A percentile compares a stretch with the other conserved stretches of the same genome.
Conservation (phyloP, 371 early-diverging fungal genomes). For the Rhizopus delemar region DNA sequence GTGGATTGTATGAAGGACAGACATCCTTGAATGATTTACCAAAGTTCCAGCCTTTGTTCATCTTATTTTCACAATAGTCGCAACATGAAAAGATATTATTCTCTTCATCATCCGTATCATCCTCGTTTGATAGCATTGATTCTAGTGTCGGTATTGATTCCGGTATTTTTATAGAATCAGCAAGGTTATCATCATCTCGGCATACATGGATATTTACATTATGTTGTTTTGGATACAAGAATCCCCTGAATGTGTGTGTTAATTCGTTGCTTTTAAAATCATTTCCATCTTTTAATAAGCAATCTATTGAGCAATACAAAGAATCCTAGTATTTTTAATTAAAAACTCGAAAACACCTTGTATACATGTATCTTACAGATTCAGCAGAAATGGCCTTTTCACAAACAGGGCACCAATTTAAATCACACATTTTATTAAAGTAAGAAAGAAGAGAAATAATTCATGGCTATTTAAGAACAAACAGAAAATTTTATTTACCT, state of each 20-base stretch:
- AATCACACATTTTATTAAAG: slow-evolving; percentile 30
- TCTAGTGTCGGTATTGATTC: not conserved
- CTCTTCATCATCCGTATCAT: not conserved
- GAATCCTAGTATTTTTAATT: slow-evolving; percentile 11
- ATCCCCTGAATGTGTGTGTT: not conserved
- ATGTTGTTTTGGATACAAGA: not conserved
- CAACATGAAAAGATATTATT: slow-evolving; percentile 4
- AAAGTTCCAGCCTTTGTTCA: not conserved
- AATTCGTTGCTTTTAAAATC: not conserved
- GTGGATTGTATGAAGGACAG: not conserved
- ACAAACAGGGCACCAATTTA: slow-evolving; percentile 40
- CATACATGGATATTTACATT: not conserved
- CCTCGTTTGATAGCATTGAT: not conserved
- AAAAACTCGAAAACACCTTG: not conserved
- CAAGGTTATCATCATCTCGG: not conserved
- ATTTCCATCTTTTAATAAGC: slow-evolving; percentile 9
- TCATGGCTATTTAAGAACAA: not conserved
- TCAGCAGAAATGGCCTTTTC: slow-evolving; percentile 30
- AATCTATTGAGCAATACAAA: slow-evolving; percentile 21
- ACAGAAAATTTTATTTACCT: not conserved
- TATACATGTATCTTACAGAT: slow-evolving; percentile 24
- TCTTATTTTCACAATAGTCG: slow-evolving; percentile 9
- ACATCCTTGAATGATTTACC: not conserved
- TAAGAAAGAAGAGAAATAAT: not conserved
- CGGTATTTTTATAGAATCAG: too few relatives aligned